Evolutionary conservation across 768 basidiomycete genomes (phyloP), one percentile per base, ranked within the genome.

Genomic region (Thelephora aurantiotincta): DNA sequence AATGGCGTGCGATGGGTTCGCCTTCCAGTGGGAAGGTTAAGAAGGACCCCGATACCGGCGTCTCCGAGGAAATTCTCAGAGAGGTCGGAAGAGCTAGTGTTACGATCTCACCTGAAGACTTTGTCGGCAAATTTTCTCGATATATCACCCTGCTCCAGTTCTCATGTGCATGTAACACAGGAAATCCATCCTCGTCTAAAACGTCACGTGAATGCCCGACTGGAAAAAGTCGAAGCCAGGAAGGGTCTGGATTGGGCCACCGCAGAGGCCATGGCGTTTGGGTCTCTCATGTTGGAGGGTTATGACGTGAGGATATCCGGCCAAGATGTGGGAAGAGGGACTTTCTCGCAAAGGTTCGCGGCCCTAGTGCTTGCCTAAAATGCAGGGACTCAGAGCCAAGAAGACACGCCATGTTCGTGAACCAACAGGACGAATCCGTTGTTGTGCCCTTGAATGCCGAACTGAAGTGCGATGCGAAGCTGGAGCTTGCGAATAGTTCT

Each of bases 401-500:
- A 33, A 77, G 78, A 5, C 92, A 94, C 62, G 90, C 90, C 0
- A 92, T 94, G 88, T 65, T 93, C 16, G 87, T 94, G 1, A 78
- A 96, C 58, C 92, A 94, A 62, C 74, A 74, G 58, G 82, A 80
- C 0, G 91, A 94, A 55, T 68, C 72, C 0, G 83, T 88, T 11
- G 61, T 78, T 30, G 83, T 93, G 0, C 92, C 92, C 0, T 65
- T 96, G 48, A 94, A 96, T 57, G 74, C 80, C 26, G 72, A 68
- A 7, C 60, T 86, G 20, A 66, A 69, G 26, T 72, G 75, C 0
- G 62, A 63, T 7, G 85, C 85, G 26, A 83, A 76, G 56, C 61
- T 93, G 6, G 90, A 93, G 55, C 68, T 93, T 50, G 91, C 90
- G 0, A 93, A 93, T 53, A 93, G 90, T 87, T 91, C 88, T 0